Conservation (phyloP, 2,329 filamentous ascomycete genomes). For the Epichloe scottii region DNA sequence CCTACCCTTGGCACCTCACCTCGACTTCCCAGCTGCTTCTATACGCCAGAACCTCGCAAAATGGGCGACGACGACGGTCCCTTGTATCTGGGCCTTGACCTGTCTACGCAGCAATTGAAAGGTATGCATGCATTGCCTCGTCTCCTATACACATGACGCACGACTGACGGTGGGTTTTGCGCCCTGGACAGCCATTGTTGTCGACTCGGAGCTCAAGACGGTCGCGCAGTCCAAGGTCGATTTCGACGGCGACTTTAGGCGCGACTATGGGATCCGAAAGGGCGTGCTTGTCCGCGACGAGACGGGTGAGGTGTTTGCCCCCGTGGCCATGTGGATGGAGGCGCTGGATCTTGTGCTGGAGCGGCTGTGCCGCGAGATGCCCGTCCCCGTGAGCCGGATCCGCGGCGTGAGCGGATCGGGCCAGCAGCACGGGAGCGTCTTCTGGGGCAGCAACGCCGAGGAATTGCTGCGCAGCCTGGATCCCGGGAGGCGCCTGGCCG, state of each 20-base stretch:
- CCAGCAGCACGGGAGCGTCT: conserved; percentile 96
- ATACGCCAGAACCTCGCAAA: background rate
- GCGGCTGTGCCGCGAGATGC: conserved; percentile 54
- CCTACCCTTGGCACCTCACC: no score
- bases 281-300: conserved; percentile 73
- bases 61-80: conserved; percentile 29
- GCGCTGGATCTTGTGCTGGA: conserved; percentile 75
- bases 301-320: conserved; percentile 83
- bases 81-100: conserved; percentile 84
- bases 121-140: conserved; percentile 48
- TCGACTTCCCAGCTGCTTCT: no score
- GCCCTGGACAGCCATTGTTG: conserved; percentile 61
- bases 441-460: conserved; percentile 68
- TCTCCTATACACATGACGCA: background rate
- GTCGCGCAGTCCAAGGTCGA: conserved; percentile 82
- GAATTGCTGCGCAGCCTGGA: conserved; percentile 49
- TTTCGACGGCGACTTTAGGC: conserved; percentile 72
- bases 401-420: conserved; percentile 80
- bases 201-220: conserved; percentile 70
- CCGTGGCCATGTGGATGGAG: conserved; percentile 89
- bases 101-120: conserved; percentile 95
- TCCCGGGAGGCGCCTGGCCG: conserved; percentile 47
- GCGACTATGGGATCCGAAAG: conserved; percentile 69
- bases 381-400: conserved; percentile 55
- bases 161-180: background rate